Evolutionary conservation across 164 flowering plant genomes (phyloP), one percentile per base, ranked within the genome.

Genomic region (Umbellularia californica): DNA sequence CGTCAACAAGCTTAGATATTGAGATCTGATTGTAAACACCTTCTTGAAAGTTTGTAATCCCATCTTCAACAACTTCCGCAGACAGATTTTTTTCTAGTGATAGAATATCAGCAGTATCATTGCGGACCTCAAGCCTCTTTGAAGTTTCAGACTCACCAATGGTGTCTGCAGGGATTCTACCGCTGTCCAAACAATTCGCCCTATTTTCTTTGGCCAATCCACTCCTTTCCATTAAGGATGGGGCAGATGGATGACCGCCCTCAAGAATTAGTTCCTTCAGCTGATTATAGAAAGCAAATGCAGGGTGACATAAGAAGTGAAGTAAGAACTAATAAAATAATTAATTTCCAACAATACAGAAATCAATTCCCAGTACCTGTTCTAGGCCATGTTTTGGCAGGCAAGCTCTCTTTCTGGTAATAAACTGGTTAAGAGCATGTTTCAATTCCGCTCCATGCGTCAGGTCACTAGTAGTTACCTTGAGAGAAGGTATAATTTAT

Each of bases 181-280:
- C 2, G 47, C 47, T 41, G 47, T 41, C 11, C 47, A 41, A 41
- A 41, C 47, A 41, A 22, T 33, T 17, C 27, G 25, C 67, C 22
- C 68, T 73, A 77, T 71, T 65, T 65, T 7, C 50, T 58, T 63
- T 13, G 28, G 28, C 27, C 67, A 70, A 87, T 70, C 86, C 88
- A 85, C 84, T 76, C 41, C 15, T 70, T 79, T 73, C 77, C 78
- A 64, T 83, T 75, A 88, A 78, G 66, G 72, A 76, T 72, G 79
- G 70, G 72, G 83, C 78, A 74, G 68, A 30, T 30, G 84, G 79
- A 70, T 82, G 82, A 28, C 71, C 73, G 15, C 83, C 90, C 55
- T 82, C 81, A 71, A 83, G 72, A 68, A 86, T 79, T 70, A 77
- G 27, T 76, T 84, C 85, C 82, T 88, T 85, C 81, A 92, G 79